A percentile compares a stretch with the other conserved stretches of the same genome.
phyloP scores from a whole-genome alignment of 192 early-diverging fungal genomes.

The Backusella sp. region DNA sequence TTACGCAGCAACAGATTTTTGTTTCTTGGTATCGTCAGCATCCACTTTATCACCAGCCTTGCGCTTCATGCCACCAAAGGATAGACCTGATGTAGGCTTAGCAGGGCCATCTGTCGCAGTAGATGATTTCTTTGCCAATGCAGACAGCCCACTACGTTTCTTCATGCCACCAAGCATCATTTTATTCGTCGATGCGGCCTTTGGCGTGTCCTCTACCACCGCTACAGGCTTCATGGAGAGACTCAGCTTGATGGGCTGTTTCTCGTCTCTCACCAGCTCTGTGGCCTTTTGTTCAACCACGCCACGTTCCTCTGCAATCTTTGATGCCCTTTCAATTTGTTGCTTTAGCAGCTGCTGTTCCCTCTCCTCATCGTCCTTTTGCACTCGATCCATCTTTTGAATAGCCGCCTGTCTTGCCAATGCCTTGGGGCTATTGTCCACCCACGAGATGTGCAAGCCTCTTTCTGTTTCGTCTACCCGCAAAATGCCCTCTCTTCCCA shows the following conservation, averaged over 20 bases:
- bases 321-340: constrained; percentile 80
- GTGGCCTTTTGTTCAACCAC: constrained; percentile 35
- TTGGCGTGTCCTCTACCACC: constrained; percentile 11
- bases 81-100: neutral
- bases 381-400: constrained; percentile 73
- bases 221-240: constrained; percentile 51
- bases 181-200: constrained; percentile 27
- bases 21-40: neutral
- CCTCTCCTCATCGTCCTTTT: constrained; percentile 86
- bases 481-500: constrained; percentile 82
- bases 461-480: constrained; percentile 88
- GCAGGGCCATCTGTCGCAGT: neutral
- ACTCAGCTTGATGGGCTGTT: constrained; percentile 71
- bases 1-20: neutral
- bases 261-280: constrained; percentile 64
- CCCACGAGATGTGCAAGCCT: constrained; percentile 89
- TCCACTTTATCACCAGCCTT: neutral
- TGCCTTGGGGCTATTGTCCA: constrained; percentile 88
- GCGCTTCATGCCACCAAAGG: neutral
- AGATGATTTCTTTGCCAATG: constrained; percentile 21
- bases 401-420: constrained; percentile 81
- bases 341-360: constrained; percentile 73
- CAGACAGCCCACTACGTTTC: constrained; percentile 26
- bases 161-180: constrained; percentile 30
- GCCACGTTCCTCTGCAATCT: constrained; percentile 35